Evolutionary conservation across 2,329 filamentous ascomycete genomes (phyloP), one percentile per base, ranked within the genome.

Genomic region (Aphanocladium album): DNA sequence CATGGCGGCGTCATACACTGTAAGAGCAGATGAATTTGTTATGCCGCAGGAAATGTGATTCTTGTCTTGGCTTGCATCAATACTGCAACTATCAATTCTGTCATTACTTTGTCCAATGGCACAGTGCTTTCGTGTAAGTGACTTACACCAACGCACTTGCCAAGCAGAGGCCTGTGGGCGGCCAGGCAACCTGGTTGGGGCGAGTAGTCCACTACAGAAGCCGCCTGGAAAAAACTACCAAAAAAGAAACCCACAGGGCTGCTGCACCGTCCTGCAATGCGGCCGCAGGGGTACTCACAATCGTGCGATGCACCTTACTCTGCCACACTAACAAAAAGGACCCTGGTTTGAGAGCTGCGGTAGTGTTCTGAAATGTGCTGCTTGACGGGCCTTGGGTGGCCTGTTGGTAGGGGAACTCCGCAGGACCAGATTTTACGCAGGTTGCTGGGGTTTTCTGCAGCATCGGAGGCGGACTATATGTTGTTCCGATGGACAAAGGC

Each of bases 1-100:
- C 89, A 92, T 91, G 66, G 74, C 76, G 71, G 51, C 61, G 60
- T 46, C 43, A 49, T 51, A 47, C 30, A 21, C 14, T 45, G 21
- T 19, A 19, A 27, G 4, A 61, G 33, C 2, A 7, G 4, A 14
- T 17, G 30, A 11, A 21, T 3, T 19, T 41, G n/a, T 30, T 21
- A 57, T 25, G 35, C 12, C 17, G 16, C 43, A 33, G 2, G 30
- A 1, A 19, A 14, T 54, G 30, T 27, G 5, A 41, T n/a, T 0
- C 12, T 3, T 4, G 7, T 23, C 7, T 2, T 21, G 8, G 1
- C 8, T 8, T 19, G n/a, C 47, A 23, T 35, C 3, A 9, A n/a
- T 33, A 16, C 2, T 7, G 9, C n/a, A 41, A 30, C 5, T 25
- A n/a, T 3, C 1, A 1, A 0, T 21, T 19, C 41, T 27, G 33